A percentile compares a stretch with the other conserved stretches of the same genome.
Evolutionary conservation across 2,329 filamentous ascomycete species (phyloP).

Genomic region (Claviceps paspali): DNA sequence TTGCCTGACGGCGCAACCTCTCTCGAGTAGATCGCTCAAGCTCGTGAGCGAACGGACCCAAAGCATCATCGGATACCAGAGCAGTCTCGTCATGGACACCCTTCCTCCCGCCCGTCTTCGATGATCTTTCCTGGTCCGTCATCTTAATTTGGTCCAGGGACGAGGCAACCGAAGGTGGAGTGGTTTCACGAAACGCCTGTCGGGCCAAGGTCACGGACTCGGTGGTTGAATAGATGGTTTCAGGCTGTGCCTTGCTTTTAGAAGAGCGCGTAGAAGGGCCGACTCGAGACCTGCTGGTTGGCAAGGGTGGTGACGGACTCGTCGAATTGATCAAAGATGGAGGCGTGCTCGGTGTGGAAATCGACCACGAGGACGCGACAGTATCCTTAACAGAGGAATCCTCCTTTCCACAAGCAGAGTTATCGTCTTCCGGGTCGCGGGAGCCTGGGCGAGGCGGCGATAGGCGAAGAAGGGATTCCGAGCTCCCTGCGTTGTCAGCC

Average conservation of each 20-base stretch:
- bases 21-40: conserved; percentile 1
- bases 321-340: not conserved
- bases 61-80: not conserved
- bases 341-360: not conserved
- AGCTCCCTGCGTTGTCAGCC: not conserved
- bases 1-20: not conserved
- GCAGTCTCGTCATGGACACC: not conserved
- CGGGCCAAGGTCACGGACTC: too few species aligned
- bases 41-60: conserved; percentile 1
- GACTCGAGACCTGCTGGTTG: not conserved
- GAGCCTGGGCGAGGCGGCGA: not conserved
- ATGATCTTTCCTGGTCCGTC: not conserved
- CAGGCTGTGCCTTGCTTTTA: too few species aligned
- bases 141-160: not conserved
- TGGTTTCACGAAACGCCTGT: not conserved
- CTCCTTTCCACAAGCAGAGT: not conserved
- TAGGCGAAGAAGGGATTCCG: not conserved
- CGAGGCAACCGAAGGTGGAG: not conserved
- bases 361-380: not conserved
- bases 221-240: not conserved
- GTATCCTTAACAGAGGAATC: not conserved
- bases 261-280: not conserved
- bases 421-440: not conserved
- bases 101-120: not conserved
- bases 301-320: not conserved